These are phyloP conservation scores for Claviceps fusiformis DNA, from an alignment of 2,329 filamentous ascomycete genomes.

Conservation along the genomic window DNA sequence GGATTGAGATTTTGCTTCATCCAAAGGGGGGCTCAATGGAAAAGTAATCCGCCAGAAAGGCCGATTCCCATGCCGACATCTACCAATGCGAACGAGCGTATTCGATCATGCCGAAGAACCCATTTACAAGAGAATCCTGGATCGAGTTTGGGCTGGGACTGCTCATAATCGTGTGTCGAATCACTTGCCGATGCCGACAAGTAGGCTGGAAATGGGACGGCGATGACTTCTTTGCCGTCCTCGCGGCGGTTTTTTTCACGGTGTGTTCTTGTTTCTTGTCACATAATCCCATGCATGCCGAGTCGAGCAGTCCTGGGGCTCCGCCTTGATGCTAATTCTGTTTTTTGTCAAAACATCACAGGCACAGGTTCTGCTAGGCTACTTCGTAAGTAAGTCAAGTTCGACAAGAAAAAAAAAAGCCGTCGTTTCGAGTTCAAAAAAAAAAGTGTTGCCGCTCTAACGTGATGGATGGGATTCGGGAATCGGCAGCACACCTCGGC, in stretches of 20 bases:
- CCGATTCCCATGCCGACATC: background rate
- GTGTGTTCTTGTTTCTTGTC: background rate
- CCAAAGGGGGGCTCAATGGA: background rate
- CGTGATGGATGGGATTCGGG: background rate
- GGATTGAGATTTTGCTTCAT: background rate
- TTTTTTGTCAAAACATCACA: background rate
- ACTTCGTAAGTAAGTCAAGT: background rate
- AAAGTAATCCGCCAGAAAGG: background rate
- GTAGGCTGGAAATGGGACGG: slow-evolving; percentile 3
- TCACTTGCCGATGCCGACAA: background rate
- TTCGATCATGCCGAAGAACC: background rate
- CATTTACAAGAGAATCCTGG: background rate
- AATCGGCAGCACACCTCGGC: slow-evolving; percentile 20
- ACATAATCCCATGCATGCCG: background rate
- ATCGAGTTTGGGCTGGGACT: background rate
- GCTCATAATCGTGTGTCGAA: background rate
- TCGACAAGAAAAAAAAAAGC: background rate
- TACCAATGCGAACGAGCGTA: background rate
- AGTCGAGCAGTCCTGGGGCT: background rate
- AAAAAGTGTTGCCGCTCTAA: background rate
- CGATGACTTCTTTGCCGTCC: slow-evolving; percentile 2
- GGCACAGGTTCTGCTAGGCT: background rate
- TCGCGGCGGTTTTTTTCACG: background rate
- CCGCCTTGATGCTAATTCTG: background rate
- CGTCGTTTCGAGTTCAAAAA: background rate